Conservation (phyloP, 768 basidiomycete genomes). For the Mycena albidolilacea region DNA sequence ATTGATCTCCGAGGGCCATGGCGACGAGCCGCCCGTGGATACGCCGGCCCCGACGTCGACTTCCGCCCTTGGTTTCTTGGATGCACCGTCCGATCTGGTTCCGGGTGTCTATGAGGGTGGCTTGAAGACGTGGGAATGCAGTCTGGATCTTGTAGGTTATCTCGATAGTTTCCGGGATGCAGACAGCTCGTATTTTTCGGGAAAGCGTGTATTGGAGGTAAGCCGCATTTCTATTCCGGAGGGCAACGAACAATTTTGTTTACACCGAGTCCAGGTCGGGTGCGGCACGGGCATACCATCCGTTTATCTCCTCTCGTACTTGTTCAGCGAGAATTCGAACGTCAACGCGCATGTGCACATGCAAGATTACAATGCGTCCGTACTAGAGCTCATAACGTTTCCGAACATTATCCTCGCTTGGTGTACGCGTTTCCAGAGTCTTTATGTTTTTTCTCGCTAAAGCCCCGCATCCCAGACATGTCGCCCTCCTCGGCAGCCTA, state of each 20-base stretch:
- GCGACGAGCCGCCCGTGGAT: conserved; percentile 32
- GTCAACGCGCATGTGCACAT: conserved; percentile 74
- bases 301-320: conserved; percentile 74
- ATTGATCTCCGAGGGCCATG: conserved; percentile 73
- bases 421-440: conserved; percentile 68
- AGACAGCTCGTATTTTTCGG: conserved; percentile 46
- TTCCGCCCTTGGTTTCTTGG: conserved; percentile 73
- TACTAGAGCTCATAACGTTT: conserved; percentile 83
- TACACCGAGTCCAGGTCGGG: conserved; percentile 73
- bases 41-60: conserved; percentile 44
- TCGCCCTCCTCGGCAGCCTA: conserved; percentile 70
- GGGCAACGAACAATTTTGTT: neutral
- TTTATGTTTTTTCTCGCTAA: conserved; percentile 20
- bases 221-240: conserved; percentile 33
- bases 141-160: conserved; percentile 86
- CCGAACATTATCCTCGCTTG: conserved; percentile 86
- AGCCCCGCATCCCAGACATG: conserved; percentile 60
- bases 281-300: conserved; percentile 95
- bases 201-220: conserved; percentile 83
- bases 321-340: conserved; percentile 61
- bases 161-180: conserved; percentile 56
- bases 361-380: conserved; percentile 93
- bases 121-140: conserved; percentile 98
- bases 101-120: conserved; percentile 97
- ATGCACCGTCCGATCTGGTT: conserved; percentile 90